Conservation (phyloP, 108 stramenopile species). For the Skeletonema grethae region DNA sequence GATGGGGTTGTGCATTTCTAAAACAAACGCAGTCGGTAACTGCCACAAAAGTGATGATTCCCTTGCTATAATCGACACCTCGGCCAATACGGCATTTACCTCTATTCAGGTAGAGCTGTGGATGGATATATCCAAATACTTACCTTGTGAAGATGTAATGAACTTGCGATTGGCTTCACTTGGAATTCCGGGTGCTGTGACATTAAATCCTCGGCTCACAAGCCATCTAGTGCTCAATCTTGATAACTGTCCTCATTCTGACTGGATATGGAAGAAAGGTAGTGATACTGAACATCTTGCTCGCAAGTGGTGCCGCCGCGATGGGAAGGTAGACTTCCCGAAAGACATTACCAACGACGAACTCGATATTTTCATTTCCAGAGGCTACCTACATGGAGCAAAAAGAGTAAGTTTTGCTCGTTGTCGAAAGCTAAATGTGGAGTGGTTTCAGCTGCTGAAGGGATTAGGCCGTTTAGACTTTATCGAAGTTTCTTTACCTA, state of each 20-base stretch:
- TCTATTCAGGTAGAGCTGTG: constrained; percentile 39
- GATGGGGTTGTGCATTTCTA: too few species aligned
- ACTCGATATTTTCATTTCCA: constrained; percentile 38
- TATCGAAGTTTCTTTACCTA: constrained; percentile 40
- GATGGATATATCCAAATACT: constrained; percentile 21
- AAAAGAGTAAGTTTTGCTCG: constrained; percentile 27
- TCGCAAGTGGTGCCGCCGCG: constrained; percentile 32
- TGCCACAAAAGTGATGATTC: too few species aligned
- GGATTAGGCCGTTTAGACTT: constrained; percentile 11
- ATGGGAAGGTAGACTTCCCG: constrained; percentile 38
- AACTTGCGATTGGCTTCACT: constrained; percentile 42
- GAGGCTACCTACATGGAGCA: constrained; percentile 21
- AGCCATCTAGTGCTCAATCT: constrained; percentile 43
- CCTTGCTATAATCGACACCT: neutral
- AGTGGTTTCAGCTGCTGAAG: constrained; percentile 35
- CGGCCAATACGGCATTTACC: constrained; percentile 8
- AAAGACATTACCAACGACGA: constrained; percentile 33
- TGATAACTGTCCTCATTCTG: constrained; percentile 39
- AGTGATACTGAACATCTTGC: constrained; percentile 35
- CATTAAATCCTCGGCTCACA: constrained; percentile 37
- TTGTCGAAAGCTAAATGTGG: constrained; percentile 34
- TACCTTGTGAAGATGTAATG: constrained; percentile 27
- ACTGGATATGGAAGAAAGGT: constrained; percentile 44
- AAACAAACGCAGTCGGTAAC: too few species aligned
- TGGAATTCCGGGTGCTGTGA: constrained; percentile 33